Percentiles rank a stretch among this genome's conserved stretches.
phyloP scores from a whole-genome alignment of 371 early-diverging fungal genomes.

The Syncephalastrum monosporum region DNA sequence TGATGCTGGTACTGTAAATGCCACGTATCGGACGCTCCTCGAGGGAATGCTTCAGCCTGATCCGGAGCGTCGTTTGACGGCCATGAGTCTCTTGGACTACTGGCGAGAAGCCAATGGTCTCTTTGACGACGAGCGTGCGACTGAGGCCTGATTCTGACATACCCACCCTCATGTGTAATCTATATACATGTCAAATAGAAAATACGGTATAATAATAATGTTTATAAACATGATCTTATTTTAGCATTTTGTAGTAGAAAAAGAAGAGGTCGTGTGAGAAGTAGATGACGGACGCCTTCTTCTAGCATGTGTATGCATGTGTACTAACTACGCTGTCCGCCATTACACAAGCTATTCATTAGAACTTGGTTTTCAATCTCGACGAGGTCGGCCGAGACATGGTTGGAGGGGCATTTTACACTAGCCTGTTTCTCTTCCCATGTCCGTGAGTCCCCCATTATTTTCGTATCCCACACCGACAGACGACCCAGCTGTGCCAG shows the following conservation, averaged over 20 bases:
- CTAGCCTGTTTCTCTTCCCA: constrained; percentile 33
- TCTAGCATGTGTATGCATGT: too few relatives aligned
- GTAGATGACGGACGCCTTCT: too few relatives aligned
- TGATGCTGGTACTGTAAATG: constrained; percentile 12
- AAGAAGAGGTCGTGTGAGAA: not conserved
- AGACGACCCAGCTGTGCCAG: constrained; percentile 31
- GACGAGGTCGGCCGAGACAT: constrained; percentile 43
- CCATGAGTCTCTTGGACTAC: constrained; percentile 5
- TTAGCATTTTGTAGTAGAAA: not conserved
- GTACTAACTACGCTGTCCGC: too few relatives aligned
- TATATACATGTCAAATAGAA: not conserved
- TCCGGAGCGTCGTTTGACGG: constrained; percentile 9
- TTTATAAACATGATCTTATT: not conserved
- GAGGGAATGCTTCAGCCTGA: constrained; percentile 18
- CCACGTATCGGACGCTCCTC: constrained; percentile 6
- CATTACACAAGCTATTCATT: constrained; percentile 42
- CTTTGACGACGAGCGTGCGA: constrained; percentile 9
- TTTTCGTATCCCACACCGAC: constrained; percentile 40
- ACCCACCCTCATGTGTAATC: too few relatives aligned
- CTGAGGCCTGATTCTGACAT: too few relatives aligned
- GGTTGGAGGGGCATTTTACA: constrained; percentile 41
- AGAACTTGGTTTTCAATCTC: constrained; percentile 52
- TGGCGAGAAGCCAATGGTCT: constrained; percentile 17
- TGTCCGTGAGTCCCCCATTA: constrained; percentile 31
- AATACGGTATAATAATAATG: not conserved